Evolutionary conservation across 768 basidiomycete species (phyloP), one percentile per base, ranked within the genome.

Genomic region (Macrolepiota dolichaula): DNA sequence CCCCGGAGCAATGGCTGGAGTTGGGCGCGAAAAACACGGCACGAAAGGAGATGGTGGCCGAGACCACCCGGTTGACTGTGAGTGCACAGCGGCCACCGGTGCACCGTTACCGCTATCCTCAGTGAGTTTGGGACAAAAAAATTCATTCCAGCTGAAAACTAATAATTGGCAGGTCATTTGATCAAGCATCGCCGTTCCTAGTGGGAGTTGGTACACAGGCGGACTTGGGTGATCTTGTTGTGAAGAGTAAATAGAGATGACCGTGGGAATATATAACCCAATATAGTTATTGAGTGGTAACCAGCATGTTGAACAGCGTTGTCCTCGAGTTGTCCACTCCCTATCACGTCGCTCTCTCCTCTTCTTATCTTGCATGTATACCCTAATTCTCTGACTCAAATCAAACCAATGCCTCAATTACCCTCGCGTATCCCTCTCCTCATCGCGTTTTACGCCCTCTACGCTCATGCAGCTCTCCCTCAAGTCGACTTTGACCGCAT

Each of bases 81-180:
- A 73, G 73, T 68, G 77, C 74, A 66, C 77, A 70, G 72, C 78
- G 72, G 68, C 80, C 75, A 66, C 79, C 53, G 63, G 79, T 88
- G 40, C 84, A 85, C 70, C 81, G 88, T 42, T 86, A 83, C 69
- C 80, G 87, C 65, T 89, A 86, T 70, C 87, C 90, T 56, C 87
- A 89, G 91, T 93, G 65, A 72, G 89, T 81, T 40, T n/a, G 17
- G 19, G 42, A 42, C 40, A 4, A 44, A 44, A 44, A 22, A 17
- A 19, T 10, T 9, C 19, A 44, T 17, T n/a, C 6, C 51, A 12
- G 19, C 7, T 38, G 19, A 10, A 51, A 40, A 59, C 35, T 64
- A 36, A 17, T 61, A 60, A 40, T 59, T 67, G 27, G 66, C 67
- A 91, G 89, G 67, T 70, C 76, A 7, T 72, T 91, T 32, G 81